phyloP scores from a whole-genome alignment of 306 rosid genomes.

The Vachellia pachyceras region DNA sequence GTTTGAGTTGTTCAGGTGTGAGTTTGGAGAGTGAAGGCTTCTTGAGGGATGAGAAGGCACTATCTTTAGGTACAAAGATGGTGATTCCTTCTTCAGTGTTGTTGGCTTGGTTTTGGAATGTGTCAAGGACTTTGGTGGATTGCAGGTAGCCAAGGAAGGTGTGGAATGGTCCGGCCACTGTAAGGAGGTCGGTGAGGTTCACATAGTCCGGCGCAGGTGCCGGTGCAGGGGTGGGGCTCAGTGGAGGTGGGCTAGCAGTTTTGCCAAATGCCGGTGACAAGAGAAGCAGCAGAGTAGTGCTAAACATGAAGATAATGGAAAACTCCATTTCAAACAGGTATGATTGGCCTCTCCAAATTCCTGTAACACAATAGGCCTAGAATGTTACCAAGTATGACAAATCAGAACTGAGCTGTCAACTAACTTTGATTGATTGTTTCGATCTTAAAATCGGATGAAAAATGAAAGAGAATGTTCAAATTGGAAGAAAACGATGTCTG shows the following conservation, averaged over 20 bases:
- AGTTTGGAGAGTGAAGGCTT: constrained; percentile 72
- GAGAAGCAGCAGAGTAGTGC: constrained; percentile 55
- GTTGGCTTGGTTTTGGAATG: constrained; percentile 95
- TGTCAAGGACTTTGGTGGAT: constrained; percentile 88
- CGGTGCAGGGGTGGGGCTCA: constrained; percentile 86
- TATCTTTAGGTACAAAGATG: constrained; percentile 81
- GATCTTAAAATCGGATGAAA: background rate
- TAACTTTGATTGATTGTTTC: background rate
- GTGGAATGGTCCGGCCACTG: constrained; percentile 90
- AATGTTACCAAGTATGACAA: background rate
- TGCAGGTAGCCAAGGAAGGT: constrained; percentile 73
- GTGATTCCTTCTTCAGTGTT: constrained; percentile 90
- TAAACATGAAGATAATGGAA: constrained; percentile 52
- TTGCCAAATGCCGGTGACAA: constrained; percentile 66
- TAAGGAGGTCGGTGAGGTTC: constrained; percentile 75
- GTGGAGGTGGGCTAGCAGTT: constrained; percentile 57
- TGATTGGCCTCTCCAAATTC: constrained; percentile 67
- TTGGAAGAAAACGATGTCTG: background rate
- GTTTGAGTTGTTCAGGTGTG: constrained; percentile 70
- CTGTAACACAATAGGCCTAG: constrained; percentile 43
- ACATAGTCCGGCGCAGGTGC: constrained; percentile 79
- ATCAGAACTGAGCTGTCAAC: background rate
- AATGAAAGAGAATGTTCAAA: background rate
- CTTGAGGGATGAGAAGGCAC: constrained; percentile 64
- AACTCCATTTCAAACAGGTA: constrained; percentile 55